Base-by-base conservation (phyloP, 176 grass and related monocot genomes). In the Poa annua region DNA sequence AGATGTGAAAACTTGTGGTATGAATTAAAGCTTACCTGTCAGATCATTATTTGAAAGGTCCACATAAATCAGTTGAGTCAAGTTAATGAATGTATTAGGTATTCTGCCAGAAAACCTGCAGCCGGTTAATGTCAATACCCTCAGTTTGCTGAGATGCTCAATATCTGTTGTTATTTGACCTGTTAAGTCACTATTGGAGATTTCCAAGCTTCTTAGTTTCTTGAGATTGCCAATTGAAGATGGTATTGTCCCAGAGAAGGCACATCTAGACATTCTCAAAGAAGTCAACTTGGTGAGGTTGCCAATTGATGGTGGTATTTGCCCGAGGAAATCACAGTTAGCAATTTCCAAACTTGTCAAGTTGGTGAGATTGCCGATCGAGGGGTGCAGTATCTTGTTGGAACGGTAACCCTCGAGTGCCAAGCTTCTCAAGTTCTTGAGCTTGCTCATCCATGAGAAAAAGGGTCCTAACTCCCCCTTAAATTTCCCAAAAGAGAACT, bases 11-110 rank as follows among this genome's bases (percentile, higher is more conserved):
- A 44, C 9, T 44, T 44, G 41, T 1, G 9, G 1, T 44, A 11
- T 44, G 41, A 44, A 44, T 44, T 11, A 8, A 44, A 44, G 2
- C 74, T 65, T 76, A 45, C 80, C 86, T 11, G 6, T 72, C 4
- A 88, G 49, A 29, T 36, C n/a, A 56, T 84, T 88, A 15, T 65
- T 2, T 21, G 62, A 77, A 64, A 88, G 80, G 41, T 88, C 86
- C 29, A 87, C 22, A 45, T 19, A 74, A 61, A 52, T n/a, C 42
- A 88, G 35, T 55, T 66, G 45, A 41, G 75, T 87, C 61, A 88
- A 69, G 20, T 79, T 88, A 8, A 5, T 29, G 26, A 83, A 32
- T 34, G 29, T 13, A 71, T 19, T 21, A 26, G 86, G 86, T 78
- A 83, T 82, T 66, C 17, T 57, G 2, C 79, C 80, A 19, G 72